Percentiles rank a stretch among this genome's conserved stretches.
These are phyloP conservation scores for Ustilago nuda DNA, from an alignment of 1,284 basidiomycete species.

Conservation along the genomic window DNA sequence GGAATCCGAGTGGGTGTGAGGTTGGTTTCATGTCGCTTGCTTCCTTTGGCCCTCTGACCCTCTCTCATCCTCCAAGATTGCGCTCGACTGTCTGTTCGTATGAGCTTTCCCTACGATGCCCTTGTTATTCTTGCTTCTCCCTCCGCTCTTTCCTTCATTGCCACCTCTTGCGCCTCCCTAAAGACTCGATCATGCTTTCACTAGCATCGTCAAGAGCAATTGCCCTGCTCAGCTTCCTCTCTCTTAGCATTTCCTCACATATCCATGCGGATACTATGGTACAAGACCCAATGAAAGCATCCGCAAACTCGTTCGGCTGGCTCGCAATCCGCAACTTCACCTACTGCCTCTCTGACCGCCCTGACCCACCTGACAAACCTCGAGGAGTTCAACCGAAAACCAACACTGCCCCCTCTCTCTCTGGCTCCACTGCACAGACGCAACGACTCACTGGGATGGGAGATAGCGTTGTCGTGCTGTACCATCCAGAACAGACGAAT, in stretches of 20 bases:
- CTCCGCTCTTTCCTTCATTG: background rate
- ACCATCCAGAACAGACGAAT: constrained; percentile 35
- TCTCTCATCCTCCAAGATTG: background rate
- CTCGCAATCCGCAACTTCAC: constrained; percentile 42
- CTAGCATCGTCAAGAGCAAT: background rate
- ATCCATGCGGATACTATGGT: background rate
- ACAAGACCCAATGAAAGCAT: constrained; percentile 26
- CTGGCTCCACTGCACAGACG: background rate
- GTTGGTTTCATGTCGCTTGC: background rate
- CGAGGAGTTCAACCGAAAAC: constrained; percentile 24
- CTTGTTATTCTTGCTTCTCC: background rate
- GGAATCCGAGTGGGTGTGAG: background rate
- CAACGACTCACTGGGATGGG: constrained; percentile 28
- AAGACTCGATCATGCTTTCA: background rate
- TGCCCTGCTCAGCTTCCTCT: background rate
- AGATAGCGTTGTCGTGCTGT: constrained; percentile 45
- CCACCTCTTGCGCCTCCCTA: background rate
- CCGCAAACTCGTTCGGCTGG: constrained; percentile 46
- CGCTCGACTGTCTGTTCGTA: too few relatives aligned
- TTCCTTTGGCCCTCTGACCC: background rate
- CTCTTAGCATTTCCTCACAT: background rate
- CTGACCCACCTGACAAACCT: constrained; percentile 37
- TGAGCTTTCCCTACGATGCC: too few relatives aligned
- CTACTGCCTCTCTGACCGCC: constrained; percentile 22
- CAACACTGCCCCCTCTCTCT: background rate